These are phyloP conservation scores for Pleurotus cornucopiae DNA, from an alignment of 768 basidiomycete species.

Conservation along the genomic window DNA sequence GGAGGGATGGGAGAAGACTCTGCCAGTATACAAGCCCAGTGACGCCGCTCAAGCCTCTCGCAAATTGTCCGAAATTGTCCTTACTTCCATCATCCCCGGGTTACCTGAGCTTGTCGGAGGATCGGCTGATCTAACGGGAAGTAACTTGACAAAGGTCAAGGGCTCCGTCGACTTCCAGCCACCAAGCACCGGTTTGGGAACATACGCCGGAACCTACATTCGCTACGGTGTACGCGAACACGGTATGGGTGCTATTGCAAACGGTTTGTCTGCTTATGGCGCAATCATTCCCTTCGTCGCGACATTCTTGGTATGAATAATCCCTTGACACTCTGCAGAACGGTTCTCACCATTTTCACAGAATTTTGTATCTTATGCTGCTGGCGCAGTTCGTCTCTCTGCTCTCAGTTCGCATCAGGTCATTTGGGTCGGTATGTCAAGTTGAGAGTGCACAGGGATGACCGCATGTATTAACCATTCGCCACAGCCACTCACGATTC, in stretches of 20 bases:
- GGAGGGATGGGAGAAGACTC: slow-evolving; percentile 77
- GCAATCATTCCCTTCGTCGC: slow-evolving; percentile 87
- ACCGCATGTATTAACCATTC: not conserved
- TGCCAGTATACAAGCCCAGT: slow-evolving; percentile 80
- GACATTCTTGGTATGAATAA: slow-evolving; percentile 74
- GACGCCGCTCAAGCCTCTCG: slow-evolving; percentile 88
- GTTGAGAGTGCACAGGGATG: not conserved
- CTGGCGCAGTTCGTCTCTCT: slow-evolving; percentile 88
- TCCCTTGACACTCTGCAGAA: not conserved
- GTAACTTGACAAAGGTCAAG: slow-evolving; percentile 89
- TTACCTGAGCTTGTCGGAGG: slow-evolving; percentile 88
- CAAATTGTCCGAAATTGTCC: slow-evolving; percentile 87
- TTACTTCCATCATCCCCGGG: slow-evolving; percentile 67
- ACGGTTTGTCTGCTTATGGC: slow-evolving; percentile 87
- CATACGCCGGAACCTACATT: slow-evolving; percentile 84
- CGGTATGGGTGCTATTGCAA: slow-evolving; percentile 94
- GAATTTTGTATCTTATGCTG: slow-evolving; percentile 94
- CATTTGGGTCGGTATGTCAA: slow-evolving; percentile 81
- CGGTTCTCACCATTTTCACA: slow-evolving; percentile 23
- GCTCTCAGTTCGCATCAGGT: slow-evolving; percentile 88
- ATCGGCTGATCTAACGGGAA: slow-evolving; percentile 89
- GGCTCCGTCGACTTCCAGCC: slow-evolving; percentile 87
- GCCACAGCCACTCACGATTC: slow-evolving; percentile 88
- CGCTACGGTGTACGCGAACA: slow-evolving; percentile 98
- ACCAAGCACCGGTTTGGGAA: slow-evolving; percentile 78